A percentile compares a stretch with the other conserved stretches of the same genome.
Evolutionary conservation across 192 early-diverging fungal species (phyloP).

Genomic region (Coemansia sp.): DNA sequence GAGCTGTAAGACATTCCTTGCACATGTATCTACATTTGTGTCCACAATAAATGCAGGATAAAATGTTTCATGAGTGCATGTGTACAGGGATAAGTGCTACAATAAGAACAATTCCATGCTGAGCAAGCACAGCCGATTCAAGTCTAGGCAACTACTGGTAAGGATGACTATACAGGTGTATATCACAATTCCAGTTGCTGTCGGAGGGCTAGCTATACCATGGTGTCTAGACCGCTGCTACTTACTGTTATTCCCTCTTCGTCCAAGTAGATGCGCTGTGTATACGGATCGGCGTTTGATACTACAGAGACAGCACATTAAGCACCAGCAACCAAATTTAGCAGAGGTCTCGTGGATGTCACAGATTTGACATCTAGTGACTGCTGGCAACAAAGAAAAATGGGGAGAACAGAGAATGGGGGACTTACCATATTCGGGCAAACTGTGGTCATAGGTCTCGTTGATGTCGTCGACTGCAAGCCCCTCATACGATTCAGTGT

Average conservation of each 20-base stretch:
- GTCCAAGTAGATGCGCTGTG: constrained; percentile 63
- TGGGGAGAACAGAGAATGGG: neutral
- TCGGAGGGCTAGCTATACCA: neutral
- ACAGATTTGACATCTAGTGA: neutral
- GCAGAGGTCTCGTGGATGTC: neutral
- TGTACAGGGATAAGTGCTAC: neutral
- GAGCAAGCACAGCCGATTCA: neutral
- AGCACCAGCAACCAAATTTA: neutral
- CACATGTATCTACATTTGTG: constrained; percentile 27
- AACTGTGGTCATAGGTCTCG: constrained; percentile 55
- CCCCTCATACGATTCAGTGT: constrained; percentile 52
- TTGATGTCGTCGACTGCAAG: constrained; percentile 58
- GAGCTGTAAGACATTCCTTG: constrained; percentile 66
- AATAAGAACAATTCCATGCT: neutral
- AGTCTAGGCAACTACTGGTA: neutral
- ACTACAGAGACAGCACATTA: constrained; percentile 15
- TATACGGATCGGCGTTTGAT: constrained; percentile 43
- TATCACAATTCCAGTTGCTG: neutral
- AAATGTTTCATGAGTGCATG: neutral
- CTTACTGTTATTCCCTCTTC: constrained; percentile 71
- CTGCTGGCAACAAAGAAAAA: neutral
- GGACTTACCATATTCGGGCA: constrained; percentile 52
- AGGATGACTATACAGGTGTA: neutral
- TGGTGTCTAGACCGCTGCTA: constrained; percentile 7
- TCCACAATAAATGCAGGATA: neutral